Conservation (phyloP, 768 basidiomycete species). For the Cystofilobasidium capitatum region DNA sequence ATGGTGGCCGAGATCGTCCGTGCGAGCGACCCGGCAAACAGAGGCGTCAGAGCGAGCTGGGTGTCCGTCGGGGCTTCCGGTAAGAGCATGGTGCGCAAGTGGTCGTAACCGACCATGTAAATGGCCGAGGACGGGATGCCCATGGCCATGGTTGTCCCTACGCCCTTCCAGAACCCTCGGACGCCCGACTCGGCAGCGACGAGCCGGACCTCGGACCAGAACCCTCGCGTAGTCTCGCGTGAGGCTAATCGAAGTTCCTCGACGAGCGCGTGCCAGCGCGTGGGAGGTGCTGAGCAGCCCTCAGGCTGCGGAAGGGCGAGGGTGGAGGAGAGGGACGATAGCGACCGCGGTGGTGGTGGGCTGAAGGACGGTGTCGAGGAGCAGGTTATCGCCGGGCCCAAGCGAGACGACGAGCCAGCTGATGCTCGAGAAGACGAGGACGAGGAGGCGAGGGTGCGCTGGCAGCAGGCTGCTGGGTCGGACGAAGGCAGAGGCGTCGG, state of each 20-base stretch:
- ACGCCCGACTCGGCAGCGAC: conserved; percentile 73
- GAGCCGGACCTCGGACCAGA: conserved; percentile 70
- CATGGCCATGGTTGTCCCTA: conserved; percentile 85
- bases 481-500: conserved; percentile 12
- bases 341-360: conserved; percentile 2
- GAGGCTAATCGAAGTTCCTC: conserved; percentile 5
- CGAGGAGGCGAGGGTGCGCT: conserved; percentile 19
- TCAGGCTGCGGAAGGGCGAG: conserved; percentile 1
- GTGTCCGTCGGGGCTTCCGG: conserved; percentile 48
- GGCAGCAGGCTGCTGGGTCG: conserved; percentile 30
- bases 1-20: conserved; percentile 68
- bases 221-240: conserved; percentile 45
- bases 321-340: not conserved
- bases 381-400: conserved; percentile 28
- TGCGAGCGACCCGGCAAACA: conserved; percentile 72
- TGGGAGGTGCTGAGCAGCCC: conserved; percentile 3
- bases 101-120: conserved; percentile 94
- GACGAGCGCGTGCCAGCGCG: conserved; percentile 17
- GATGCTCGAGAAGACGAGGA: conserved; percentile 8
- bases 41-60: conserved; percentile 54
- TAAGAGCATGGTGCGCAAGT: conserved; percentile 45
- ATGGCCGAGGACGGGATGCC: conserved; percentile 82
- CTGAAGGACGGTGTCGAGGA: conserved; percentile 20
- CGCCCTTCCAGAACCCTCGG: conserved; percentile 88
- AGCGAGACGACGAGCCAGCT: conserved; percentile 27